Conservation (phyloP, 1,139 yeast species). For the Candida neerlandica region DNA sequence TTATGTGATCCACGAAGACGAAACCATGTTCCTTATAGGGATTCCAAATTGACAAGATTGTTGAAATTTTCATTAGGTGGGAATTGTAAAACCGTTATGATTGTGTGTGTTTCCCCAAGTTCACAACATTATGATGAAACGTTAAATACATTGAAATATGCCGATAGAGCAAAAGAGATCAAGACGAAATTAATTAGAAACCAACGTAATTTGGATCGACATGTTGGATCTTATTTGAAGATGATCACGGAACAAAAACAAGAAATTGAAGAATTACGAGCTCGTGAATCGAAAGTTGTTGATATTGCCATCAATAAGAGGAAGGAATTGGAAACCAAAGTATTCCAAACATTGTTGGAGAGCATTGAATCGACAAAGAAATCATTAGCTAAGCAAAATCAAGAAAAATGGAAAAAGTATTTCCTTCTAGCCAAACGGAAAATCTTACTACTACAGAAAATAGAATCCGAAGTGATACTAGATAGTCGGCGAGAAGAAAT, state of each 20-base stretch:
- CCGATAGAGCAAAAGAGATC: conserved; percentile 87
- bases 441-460: conserved; percentile 46
- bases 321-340: conserved; percentile 32
- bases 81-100: conserved; percentile 92
- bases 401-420: conserved; percentile 49
- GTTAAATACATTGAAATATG: conserved; percentile 84
- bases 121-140: conserved; percentile 90
- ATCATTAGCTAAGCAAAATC: conserved; percentile 42
- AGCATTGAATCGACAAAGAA: conserved; percentile 40
- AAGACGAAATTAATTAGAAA: conserved; percentile 79
- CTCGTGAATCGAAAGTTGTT: conserved; percentile 51
- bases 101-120: conserved; percentile 89
- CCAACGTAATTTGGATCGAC: conserved; percentile 76
- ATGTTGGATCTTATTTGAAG: conserved; percentile 83
- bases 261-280: conserved; percentile 71
- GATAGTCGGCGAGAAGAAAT: neutral
- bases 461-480: conserved; percentile 36
- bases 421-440: conserved; percentile 62
- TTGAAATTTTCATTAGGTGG: conserved; percentile 93
- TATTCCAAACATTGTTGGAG: conserved; percentile 42
- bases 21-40: conserved; percentile 86
- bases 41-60: conserved; percentile 82
- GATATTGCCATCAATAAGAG: conserved; percentile 35
- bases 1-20: conserved; percentile 70
- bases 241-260: conserved; percentile 82